These are phyloP conservation scores for Albophoma yamanashiensis DNA, from an alignment of 2,329 filamentous ascomycete species.

Conservation along the genomic window DNA sequence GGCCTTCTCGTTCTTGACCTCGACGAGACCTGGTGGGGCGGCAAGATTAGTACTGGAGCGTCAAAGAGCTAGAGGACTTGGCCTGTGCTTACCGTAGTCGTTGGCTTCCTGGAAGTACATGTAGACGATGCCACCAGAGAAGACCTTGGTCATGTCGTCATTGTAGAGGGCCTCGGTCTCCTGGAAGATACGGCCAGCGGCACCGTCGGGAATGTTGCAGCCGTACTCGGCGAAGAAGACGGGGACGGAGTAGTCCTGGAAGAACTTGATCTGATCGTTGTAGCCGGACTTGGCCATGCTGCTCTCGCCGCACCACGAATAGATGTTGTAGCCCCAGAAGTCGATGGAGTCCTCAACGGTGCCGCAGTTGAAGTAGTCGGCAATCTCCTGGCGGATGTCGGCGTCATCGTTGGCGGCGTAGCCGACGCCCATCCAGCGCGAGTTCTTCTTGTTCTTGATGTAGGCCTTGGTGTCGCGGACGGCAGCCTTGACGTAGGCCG, in stretches of 20 bases:
- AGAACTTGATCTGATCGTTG: conserved; percentile 73
- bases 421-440: conserved; percentile 76
- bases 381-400: conserved; percentile 69
- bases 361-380: conserved; percentile 93
- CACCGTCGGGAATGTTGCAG: conserved; percentile 61
- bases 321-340: conserved; percentile 99
- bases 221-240: conserved; percentile 99
- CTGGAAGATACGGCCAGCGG: conserved; percentile 64
- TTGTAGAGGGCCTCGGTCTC: conserved; percentile 79
- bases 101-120: conserved; percentile 94
- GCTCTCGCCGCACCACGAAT: conserved; percentile 94
- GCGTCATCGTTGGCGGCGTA: conserved; percentile 94
- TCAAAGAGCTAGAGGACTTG: background rate
- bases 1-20: conserved; percentile 45
- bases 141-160: conserved; percentile 70
- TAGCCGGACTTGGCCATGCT: conserved; percentile 70
- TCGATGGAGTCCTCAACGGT: conserved; percentile 58
- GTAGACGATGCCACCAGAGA: conserved; percentile 96
- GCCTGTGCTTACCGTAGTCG: conserved; percentile 56
- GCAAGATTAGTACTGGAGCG: conserved; percentile 5
- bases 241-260: conserved; percentile 79
- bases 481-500: conserved; percentile 93
- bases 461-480: conserved; percentile 94
- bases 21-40: conserved; percentile 48
- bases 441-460: conserved; percentile 72